phyloP scores from a whole-genome alignment of 1,284 basidiomycete species.

The Trametes pubescens region DNA sequence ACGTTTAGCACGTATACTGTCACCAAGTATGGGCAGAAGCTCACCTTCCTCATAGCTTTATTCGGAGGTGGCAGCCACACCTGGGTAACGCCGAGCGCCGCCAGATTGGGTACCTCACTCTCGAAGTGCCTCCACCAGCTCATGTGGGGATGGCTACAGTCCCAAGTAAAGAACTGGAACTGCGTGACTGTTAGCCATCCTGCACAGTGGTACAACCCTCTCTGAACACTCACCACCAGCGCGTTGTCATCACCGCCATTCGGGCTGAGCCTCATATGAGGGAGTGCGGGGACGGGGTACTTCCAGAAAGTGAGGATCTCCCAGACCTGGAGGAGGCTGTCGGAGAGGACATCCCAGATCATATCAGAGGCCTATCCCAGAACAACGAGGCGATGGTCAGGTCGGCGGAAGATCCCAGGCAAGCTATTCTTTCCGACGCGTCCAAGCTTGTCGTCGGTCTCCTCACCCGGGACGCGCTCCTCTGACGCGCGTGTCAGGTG shows the following conservation, averaged over 20 bases:
- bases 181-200: slow-evolving; percentile 36
- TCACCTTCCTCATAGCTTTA: slow-evolving; percentile 72
- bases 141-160: slow-evolving; percentile 60
- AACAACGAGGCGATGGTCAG: slow-evolving; percentile 5
- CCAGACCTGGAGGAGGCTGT: slow-evolving; percentile 37
- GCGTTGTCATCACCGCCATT: slow-evolving; percentile 57
- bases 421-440: slow-evolving; percentile 14
- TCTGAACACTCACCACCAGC: slow-evolving; percentile 61
- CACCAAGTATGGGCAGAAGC: too few relatives aligned
- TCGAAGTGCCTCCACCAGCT: slow-evolving; percentile 91
- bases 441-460: slow-evolving; percentile 7
- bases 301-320: slow-evolving; percentile 32
- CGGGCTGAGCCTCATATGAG: slow-evolving; percentile 65
- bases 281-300: slow-evolving; percentile 52
- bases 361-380: slow-evolving; percentile 23
- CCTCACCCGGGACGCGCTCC: slow-evolving; percentile 23
- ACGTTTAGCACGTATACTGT: not conserved
- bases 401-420: not conserved
- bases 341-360: slow-evolving; percentile 24
- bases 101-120: slow-evolving; percentile 71
- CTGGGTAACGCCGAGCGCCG: slow-evolving; percentile 85
- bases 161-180: slow-evolving; percentile 90
- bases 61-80: slow-evolving; percentile 83
- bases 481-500: slow-evolving; percentile 30
- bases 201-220: not conserved